Evolutionary conservation across 352 stramenopile genomes (phyloP), one percentile per base, ranked within the genome.

Genomic region (Globisporangium paddicum): DNA sequence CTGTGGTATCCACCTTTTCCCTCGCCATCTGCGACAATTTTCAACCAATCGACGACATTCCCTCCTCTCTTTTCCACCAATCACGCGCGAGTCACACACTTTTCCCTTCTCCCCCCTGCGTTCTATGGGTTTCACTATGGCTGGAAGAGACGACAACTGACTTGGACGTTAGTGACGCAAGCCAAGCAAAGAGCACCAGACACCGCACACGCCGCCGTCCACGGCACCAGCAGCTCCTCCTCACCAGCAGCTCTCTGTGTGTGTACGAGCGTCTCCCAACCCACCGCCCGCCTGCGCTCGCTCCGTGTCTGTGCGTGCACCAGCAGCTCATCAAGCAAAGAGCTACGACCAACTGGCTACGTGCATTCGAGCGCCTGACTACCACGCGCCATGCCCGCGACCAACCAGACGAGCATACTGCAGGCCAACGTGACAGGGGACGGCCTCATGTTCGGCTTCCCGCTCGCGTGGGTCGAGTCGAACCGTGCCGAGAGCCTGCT

Each of bases 391-490:
- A 35, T 55, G 30, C 55, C 57, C 3, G 11, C 54, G 46, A 81
- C 88, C 58, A 88, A 90, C 67, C 78, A 86, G 72, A 89, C 79
- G 3, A 83, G 66, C 46, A 64, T 90, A 13, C 57, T 88, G 50
- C 66, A 75, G 49, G 79, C 79, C 66, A 89, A 90, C 58, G 79
- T 64, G 53, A 92, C 79, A 52, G 82, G 80, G 50, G 62, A 89
- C 62, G 80, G 63, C 9, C 46, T 75, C 45, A 67, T 89, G 32
- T 59, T 90, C 34, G 81, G 81, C 2, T 55, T 90, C 28, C 72
- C 79, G 40, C 75, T 90, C 26, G 77, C 83, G 54, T 88, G 77
- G 72, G 71, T 93, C 45, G 83, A 93, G 67, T 90, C 80, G 0
- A 62, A 93, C 55, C 80, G 83, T 47, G 65, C 65, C 2, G 30